A percentile compares a stretch with the other conserved stretches of the same genome.
Conservation (phyloP, 257 asterid genomes). For the Jasminum sambac region DNA sequence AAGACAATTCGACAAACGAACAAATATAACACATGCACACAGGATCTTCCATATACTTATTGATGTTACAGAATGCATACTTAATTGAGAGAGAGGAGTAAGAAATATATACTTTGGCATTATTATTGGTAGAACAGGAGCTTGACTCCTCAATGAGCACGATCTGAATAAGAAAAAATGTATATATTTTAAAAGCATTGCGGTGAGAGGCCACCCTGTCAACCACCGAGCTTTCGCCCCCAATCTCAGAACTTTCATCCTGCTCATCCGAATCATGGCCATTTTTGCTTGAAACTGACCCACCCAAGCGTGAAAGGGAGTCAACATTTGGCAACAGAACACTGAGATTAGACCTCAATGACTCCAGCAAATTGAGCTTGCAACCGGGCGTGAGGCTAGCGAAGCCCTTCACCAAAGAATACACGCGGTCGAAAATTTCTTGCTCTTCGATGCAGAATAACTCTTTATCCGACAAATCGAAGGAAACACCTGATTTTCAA, state of each 20-base stretch:
- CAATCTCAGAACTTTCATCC: conserved; percentile 43
- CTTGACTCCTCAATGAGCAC: conserved; percentile 66
- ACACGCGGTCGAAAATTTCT: conserved; percentile 79
- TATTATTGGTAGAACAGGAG: conserved; percentile 36
- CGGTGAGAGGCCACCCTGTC: conserved; percentile 77
- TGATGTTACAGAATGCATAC: background rate
- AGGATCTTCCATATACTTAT: background rate
- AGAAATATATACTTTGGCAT: conserved; percentile 46
- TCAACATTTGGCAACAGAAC: conserved; percentile 87
- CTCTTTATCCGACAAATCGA: conserved; percentile 91
- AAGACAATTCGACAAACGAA: background rate
- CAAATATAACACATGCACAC: background rate
- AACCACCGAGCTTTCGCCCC: conserved; percentile 38
- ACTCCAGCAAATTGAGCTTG: conserved; percentile 81
- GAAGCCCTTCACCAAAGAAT: conserved; percentile 78
- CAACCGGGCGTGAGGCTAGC: conserved; percentile 46
- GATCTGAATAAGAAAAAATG: conserved; percentile 79
- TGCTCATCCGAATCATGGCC: conserved; percentile 34
- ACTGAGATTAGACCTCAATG: conserved; percentile 86
- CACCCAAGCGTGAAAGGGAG: conserved; percentile 48
- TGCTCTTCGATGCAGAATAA: conserved; percentile 87
- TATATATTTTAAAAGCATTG: conserved; percentile 85
- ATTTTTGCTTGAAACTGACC: conserved; percentile 31
- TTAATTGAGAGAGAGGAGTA: conserved; percentile 6
- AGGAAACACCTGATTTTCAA: conserved; percentile 57